Base-by-base conservation (phyloP, 2,329 filamentous ascomycete genomes). In the Exophiala sideris region DNA sequence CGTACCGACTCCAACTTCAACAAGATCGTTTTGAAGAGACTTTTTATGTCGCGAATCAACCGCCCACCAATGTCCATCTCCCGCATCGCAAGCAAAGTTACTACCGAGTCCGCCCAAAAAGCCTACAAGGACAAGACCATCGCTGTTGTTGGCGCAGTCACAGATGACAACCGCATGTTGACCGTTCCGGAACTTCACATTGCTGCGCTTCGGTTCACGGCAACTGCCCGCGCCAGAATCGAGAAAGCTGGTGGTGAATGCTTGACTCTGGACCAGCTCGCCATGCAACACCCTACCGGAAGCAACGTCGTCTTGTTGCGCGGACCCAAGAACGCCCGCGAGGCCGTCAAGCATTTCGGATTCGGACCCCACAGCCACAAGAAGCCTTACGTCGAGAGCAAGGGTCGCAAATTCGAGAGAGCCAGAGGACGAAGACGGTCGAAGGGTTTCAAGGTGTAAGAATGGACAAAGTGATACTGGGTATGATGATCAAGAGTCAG, bases 401-500 rank as follows among this genome's bases (percentile, higher is more conserved):
- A 99, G 89, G 95, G 95, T 73, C 88, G 94, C 80, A 99, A 99
- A 85, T 99, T 99, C 83, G 95, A 99, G 87, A 85, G 86, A 72
- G 94, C 91, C 72, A 91, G 94, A 94, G 95, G 94, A 79, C 91
- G 94, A 80, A 95, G 94, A 87, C 84, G 91, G 76, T 97, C 91
- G 71, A 86, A 89, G 73, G 94, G 95, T 85, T 99, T 99, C 91
- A 99, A 99, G 91, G 94, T 99, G 76, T 99, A 96, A 89, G 59
- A 21, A 21, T 11, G 6, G 33, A 29, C 40, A 38, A 11, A 6
- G 18, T 51, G 36, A 16, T 51, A 44, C 40, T 54, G 40, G 45
- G 46, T 39, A 48, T 58, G 54, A 41, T 54, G 39, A 38, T 10
- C 6, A 38, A 38, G 10, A 38, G 10, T 5, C 35, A 7, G 35